phyloP scores from a whole-genome alignment of 768 basidiomycete species.

The Lentinula lateritia region DNA sequence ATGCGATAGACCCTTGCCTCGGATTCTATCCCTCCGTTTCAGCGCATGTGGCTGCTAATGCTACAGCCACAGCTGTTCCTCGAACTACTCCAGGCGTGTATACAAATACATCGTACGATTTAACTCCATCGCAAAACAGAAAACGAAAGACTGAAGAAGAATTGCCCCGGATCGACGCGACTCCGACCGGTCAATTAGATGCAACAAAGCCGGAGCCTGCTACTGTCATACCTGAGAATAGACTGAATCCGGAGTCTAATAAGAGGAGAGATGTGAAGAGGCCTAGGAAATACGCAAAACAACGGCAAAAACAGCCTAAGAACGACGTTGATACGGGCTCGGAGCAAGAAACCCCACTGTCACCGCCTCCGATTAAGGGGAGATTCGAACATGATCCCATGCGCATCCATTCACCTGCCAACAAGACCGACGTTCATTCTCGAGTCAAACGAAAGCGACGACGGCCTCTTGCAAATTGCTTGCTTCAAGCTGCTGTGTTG shows the following conservation, averaged over 20 bases:
- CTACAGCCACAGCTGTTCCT: background rate
- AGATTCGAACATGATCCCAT: background rate
- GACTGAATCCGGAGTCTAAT: background rate
- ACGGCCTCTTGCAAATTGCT: constrained; percentile 11
- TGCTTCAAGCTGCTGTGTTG: constrained; percentile 29
- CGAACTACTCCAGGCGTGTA: background rate
- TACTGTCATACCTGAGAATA: background rate
- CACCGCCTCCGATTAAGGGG: background rate
- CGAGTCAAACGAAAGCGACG: background rate
- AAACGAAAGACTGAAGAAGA: background rate
- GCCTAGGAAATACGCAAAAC: background rate
- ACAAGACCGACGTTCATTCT: background rate
- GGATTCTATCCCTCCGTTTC: constrained; percentile 24
- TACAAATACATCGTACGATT: background rate
- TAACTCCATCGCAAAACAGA: background rate
- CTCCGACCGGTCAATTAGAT: background rate
- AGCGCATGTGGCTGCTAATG: background rate
- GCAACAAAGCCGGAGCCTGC: background rate
- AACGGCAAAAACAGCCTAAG: background rate
- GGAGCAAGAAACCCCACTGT: background rate
- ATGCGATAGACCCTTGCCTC: constrained; percentile 32
- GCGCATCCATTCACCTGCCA: background rate
- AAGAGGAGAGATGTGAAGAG: background rate
- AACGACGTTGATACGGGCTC: too few relatives aligned
- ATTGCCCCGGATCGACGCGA: background rate